A percentile compares a stretch with the other conserved stretches of the same genome.
Evolutionary conservation across 305 asterid species (phyloP).

Genomic region (Solanum hybrid): DNA sequence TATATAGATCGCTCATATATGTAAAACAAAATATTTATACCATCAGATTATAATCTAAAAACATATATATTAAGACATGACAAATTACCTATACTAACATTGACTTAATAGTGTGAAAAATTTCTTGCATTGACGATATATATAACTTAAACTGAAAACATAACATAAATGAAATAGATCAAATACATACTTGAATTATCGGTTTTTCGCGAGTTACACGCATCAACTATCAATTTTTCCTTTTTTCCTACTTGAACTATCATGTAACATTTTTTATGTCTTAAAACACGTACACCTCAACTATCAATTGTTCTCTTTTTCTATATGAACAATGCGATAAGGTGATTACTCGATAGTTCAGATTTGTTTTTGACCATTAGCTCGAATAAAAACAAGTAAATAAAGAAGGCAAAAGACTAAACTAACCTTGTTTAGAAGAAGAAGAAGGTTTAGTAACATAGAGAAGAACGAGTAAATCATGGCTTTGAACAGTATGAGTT

Average conservation of each 20-base stretch:
- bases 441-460: slow-evolving; percentile 26
- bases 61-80: too few relatives aligned
- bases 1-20: neutral
- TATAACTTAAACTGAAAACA: accelerated
- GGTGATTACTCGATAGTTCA: neutral
- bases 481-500: slow-evolving; percentile 45
- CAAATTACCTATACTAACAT: neutral
- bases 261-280: too few relatives aligned
- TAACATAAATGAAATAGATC: neutral
- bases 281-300: neutral
- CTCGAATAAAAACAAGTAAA: neutral
- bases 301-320: neutral
- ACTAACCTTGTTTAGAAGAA: slow-evolving; percentile 31
- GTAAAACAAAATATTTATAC: neutral
- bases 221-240: neutral
- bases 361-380: neutral
- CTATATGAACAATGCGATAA: neutral
- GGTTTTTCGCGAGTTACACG: accelerated
- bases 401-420: neutral
- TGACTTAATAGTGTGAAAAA: neutral
- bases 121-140: neutral
- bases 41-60: neutral
- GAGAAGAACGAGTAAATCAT: slow-evolving; percentile 53
- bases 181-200: neutral
- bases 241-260: neutral